Conservation (phyloP, 2,329 filamentous ascomycete genomes). For the Ceratocystiopsis minuta region DNA sequence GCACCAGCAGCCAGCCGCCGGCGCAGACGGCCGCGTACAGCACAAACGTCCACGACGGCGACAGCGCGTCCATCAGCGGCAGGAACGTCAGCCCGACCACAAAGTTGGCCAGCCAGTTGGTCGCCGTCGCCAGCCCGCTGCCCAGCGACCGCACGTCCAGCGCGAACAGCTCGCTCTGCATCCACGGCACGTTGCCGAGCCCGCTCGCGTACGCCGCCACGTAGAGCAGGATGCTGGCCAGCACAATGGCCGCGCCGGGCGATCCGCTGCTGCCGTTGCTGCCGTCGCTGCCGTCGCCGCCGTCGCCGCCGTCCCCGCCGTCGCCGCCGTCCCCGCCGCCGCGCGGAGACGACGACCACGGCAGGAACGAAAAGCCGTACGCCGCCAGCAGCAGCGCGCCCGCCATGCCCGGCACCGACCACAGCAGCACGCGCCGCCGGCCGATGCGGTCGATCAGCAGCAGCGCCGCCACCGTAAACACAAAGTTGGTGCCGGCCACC, state of each 20-base stretch:
- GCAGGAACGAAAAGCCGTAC: constrained; percentile 50
- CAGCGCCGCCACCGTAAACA: constrained; percentile 60
- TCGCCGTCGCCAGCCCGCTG: constrained; percentile 56
- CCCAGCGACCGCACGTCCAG: constrained; percentile 55
- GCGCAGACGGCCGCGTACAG: constrained; percentile 59
- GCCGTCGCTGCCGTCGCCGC: constrained; percentile 3
- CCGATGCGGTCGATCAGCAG: constrained; percentile 64
- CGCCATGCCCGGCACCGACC: constrained; percentile 72
- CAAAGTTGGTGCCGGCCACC: constrained; percentile 64
- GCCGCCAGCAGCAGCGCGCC: constrained; percentile 53
- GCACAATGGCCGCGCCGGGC: constrained; percentile 39
- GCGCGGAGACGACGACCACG: neutral
- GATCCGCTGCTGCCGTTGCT: constrained; percentile 7
- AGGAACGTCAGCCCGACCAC: constrained; percentile 73
- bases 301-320: neutral
- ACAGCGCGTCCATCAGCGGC: constrained; percentile 64
- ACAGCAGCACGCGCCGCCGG: constrained; percentile 61
- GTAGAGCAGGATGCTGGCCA: constrained; percentile 63
- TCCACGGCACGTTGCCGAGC: constrained; percentile 87
- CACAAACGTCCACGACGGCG: constrained; percentile 60
- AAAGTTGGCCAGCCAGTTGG: constrained; percentile 79
- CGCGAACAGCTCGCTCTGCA: constrained; percentile 84
- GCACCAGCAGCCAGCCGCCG: constrained; percentile 49
- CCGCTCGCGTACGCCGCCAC: constrained; percentile 75
- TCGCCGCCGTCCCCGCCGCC: neutral